Base-by-base conservation (phyloP, 2,329 filamentous ascomycete species). In the Beauveria sp. region DNA sequence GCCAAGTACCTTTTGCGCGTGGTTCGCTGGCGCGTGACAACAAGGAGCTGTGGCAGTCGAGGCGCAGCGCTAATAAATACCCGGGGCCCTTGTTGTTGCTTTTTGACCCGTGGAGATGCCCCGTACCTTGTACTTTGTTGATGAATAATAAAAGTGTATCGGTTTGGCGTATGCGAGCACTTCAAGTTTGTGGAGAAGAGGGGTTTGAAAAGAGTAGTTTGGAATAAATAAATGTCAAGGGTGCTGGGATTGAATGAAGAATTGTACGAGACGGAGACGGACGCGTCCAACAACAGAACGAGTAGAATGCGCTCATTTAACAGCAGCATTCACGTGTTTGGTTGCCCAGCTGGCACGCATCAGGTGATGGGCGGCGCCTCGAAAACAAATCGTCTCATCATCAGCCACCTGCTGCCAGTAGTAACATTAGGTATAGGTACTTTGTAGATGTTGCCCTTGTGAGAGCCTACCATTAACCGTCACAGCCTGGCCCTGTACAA, bases 381-480 rank as follows among this genome's bases (percentile, higher is more conserved):
- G 56, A 51, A 52, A 40, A 37, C 10, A 10, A 24, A 26, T 40
- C 26, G n/a, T 14, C 44, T 37, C 34, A 37, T 5, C 34, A 3
- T 37, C 14, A 34, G 30, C 34, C 34, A 37, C 34, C 12, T 37
- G 12, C 12, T 37, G 12, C 34, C 34, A 37, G 34, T 16, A 16
- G 34, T 37, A 37, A 14, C 34, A 37, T 34, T 34, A 34, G 30
- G 7, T 28, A 8, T 1, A 10, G 10, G 34, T 52, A 12, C 10
- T 37, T 41, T 43, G 52, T 22, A n/a, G 34, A 30, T 18, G 43
- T 61, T 61, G 58, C 58, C 53, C 58, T 61, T 34, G 58, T 61
- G 58, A 55, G 22, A 28, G 22, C 16, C 30, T 14, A 34, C 4
- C 30, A 14, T 12, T 34, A 14, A 5, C 5, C 10, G 9, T 22